Base-by-base conservation (phyloP, 2,329 filamentous ascomycete species). In the Microdochium trichocladiopsis region DNA sequence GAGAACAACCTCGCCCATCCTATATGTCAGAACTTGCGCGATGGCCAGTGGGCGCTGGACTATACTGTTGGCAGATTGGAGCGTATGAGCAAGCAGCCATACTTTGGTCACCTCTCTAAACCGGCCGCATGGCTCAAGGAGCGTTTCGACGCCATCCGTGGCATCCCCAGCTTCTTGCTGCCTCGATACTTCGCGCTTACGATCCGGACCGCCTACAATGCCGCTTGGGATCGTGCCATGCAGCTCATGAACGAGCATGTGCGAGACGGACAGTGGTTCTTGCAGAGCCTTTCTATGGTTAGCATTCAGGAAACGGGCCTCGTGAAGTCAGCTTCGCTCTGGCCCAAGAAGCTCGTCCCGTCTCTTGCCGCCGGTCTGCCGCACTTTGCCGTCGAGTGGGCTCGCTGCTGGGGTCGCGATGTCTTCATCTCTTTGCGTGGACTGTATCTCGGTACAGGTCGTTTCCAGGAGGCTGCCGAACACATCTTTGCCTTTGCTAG, bases 401-500 rank as follows among this genome's bases (percentile, higher is more conserved):
- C 93, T 49, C 83, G 94, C 61, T 96, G 93, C 69, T 99, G 94
- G 94, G 94, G 95, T 8, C 86, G 94, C 52, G 94, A 99, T 67
- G 90, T 96, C 12, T 97, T 96, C 68, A 99, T 99, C 57, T 94
- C 94, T 14, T 82, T 96, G 41, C 87, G 94, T 50, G 94, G 94
- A 45, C 77, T 99, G n/a, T 90, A 89, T 59, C 81, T 99, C 33
- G 91, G 89, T 41, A 97, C 93, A 11, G 90, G 91, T 2, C 86
- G 94, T 9, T 96, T 88, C 61, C 82, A 80, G 2, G 92, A 96
- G 66, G 94, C 94, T 8, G 92, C 84, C 63, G 91, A 97, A 67
- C 95, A 99, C 63, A 96, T 99, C 53, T 75, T 90, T 55, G 93
- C 92, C 9, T 99, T 99, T 71, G 92, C 89, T 2, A 96, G 91